Evolutionary conservation across 768 basidiomycete species (phyloP).

Genomic region (Boletus subparvulus): DNA sequence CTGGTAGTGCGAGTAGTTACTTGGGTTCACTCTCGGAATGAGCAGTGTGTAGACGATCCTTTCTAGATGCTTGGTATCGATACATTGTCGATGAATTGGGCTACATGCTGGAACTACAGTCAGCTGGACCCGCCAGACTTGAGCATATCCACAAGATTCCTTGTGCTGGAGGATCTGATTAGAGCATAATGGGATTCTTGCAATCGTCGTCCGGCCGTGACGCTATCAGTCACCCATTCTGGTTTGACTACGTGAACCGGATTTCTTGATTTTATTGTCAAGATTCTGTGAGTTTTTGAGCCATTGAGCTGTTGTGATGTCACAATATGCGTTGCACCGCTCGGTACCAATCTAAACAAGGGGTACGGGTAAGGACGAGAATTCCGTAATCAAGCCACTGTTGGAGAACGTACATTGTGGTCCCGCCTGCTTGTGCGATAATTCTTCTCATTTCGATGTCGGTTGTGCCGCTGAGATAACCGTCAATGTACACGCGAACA

Average conservation of each 20-base stretch:
- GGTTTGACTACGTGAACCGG: conserved; percentile 66
- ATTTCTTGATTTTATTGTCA: conserved; percentile 50
- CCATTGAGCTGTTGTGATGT: conserved; percentile 71
- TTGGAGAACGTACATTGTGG: conserved; percentile 49
- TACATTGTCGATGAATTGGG: conserved; percentile 4
- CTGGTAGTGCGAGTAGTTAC: conserved; percentile 46
- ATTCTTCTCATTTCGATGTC: conserved; percentile 78
- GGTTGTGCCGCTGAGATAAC: conserved; percentile 67
- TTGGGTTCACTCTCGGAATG: conserved; percentile 35
- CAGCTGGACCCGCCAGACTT: conserved; percentile 20
- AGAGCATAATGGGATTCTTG: conserved; percentile 61
- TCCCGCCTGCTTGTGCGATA: conserved; percentile 66
- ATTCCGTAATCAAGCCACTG: not conserved
- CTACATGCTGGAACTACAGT: not conserved
- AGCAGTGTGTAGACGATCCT: not conserved
- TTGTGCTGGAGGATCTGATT: conserved; percentile 39
- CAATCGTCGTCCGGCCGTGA: conserved; percentile 56
- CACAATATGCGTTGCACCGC: conserved; percentile 75
- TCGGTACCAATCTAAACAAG: conserved; percentile 47
- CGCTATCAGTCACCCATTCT: conserved; percentile 73
- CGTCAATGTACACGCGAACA: conserved; percentile 67
- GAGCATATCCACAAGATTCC: conserved; percentile 41
- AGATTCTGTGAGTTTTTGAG: conserved; percentile 65
- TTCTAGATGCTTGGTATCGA: conserved; percentile 5
- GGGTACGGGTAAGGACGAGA: not conserved